A percentile compares a stretch with the other conserved stretches of the same genome.
These are phyloP conservation scores for Russula earlei DNA, from an alignment of 768 basidiomycete genomes.

Conservation along the genomic window DNA sequence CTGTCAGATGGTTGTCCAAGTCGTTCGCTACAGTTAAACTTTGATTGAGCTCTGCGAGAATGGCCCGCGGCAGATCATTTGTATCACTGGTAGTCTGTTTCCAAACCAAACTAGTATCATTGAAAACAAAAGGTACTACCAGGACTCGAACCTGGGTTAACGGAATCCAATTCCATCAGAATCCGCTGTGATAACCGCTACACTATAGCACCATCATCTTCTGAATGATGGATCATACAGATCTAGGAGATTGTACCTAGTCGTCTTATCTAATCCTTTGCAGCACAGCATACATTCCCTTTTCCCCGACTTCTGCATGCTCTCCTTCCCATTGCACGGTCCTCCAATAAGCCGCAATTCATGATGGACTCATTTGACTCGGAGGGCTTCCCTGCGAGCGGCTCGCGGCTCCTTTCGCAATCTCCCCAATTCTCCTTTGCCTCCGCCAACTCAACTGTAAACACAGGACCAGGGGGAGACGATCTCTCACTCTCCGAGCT, in stretches of 20 bases:
- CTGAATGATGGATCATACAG: not conserved
- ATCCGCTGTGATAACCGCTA: conserved; percentile 34
- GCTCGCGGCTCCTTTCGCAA: conserved; percentile 40
- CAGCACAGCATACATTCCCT: too few relatives aligned
- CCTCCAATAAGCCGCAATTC: not conserved
- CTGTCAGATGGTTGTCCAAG: not conserved
- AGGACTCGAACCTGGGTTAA: conserved; percentile 21
- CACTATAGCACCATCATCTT: conserved; percentile 24
- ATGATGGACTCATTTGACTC: conserved; percentile 28
- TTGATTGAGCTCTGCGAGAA: too few relatives aligned
- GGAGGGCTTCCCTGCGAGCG: conserved; percentile 22
- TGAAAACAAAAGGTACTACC: conserved; percentile 12
- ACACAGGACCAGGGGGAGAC: conserved; percentile 36
- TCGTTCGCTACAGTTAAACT: too few relatives aligned
- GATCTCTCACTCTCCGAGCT: conserved; percentile 54
- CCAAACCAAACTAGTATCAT: not conserved
- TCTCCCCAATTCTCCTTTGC: conserved; percentile 29
- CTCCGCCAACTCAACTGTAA: conserved; percentile 20
- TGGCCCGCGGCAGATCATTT: too few relatives aligned
- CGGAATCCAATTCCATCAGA: conserved; percentile 23
- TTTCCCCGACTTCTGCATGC: too few relatives aligned
- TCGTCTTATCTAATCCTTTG: too few relatives aligned
- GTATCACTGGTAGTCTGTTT: too few relatives aligned
- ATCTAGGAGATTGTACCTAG: too few relatives aligned
- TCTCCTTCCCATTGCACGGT: not conserved